A percentile compares a stretch with the other conserved stretches of the same genome.
These are phyloP conservation scores for Debaryomyces sp. DNA, from an alignment of 1,139 yeast species.

Conservation along the genomic window DNA sequence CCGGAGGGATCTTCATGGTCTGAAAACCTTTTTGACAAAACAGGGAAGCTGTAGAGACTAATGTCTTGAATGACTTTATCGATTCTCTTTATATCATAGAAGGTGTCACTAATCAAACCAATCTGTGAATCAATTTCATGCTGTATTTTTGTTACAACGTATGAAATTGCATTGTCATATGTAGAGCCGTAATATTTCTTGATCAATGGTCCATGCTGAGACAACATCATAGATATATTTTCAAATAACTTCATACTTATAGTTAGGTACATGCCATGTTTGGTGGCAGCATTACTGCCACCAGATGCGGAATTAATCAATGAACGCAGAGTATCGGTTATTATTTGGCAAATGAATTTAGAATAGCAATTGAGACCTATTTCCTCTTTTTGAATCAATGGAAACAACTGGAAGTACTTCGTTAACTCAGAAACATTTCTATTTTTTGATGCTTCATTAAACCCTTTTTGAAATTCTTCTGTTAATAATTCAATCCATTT, in stretches of 20 bases:
- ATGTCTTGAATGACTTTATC: conserved; percentile 60
- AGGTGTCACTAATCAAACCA: conserved; percentile 84
- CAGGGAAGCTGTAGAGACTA: conserved; percentile 58
- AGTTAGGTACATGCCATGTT: conserved; percentile 59
- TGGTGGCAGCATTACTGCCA: conserved; percentile 33
- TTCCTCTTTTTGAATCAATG: conserved; percentile 73
- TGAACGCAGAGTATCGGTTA: conserved; percentile 74
- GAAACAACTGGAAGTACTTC: conserved; percentile 81
- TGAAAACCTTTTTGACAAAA: conserved; percentile 29
- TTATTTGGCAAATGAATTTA: conserved; percentile 79
- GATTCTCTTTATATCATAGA: conserved; percentile 71
- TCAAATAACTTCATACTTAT: conserved; percentile 80
- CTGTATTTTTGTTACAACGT: conserved; percentile 74
- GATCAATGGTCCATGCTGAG: conserved; percentile 84
- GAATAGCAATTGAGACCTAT: conserved; percentile 83
- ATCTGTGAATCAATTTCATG: conserved; percentile 90
- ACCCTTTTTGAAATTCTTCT: conserved; percentile 59
- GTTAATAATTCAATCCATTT: conserved; percentile 64
- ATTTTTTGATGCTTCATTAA: conserved; percentile 66
- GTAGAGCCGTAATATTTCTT: conserved; percentile 64
- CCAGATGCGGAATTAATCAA: conserved; percentile 48
- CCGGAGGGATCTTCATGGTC: conserved; percentile 22
- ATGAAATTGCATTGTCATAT: conserved; percentile 57
- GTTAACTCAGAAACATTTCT: conserved; percentile 74
- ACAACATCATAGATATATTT: conserved; percentile 78